phyloP scores from a whole-genome alignment of 2,329 filamentous ascomycete genomes.

The Colletotrichum gigasporum region DNA sequence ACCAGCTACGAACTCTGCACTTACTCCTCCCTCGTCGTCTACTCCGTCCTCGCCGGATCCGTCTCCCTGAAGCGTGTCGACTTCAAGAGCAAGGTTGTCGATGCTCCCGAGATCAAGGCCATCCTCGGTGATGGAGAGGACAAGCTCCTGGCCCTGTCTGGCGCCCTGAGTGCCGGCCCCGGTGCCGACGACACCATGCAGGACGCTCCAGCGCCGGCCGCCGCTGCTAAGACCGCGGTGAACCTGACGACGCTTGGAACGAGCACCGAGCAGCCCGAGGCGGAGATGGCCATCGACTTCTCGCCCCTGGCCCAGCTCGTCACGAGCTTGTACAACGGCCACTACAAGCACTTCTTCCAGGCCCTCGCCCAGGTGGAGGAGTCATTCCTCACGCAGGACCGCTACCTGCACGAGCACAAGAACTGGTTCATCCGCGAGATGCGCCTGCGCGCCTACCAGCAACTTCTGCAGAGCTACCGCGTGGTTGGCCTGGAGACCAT shows the following conservation, averaged over 20 bases:
- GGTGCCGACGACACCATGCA: conserved; percentile 82
- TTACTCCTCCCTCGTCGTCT: conserved; percentile 93
- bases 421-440: conserved; percentile 99
- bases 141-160: conserved; percentile 83
- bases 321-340: conserved; percentile 89
- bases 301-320: conserved; percentile 87
- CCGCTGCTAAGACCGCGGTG: conserved; percentile 70
- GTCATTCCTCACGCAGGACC: conserved; percentile 91
- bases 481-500: conserved; percentile 97
- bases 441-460: conserved; percentile 94
- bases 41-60: conserved; percentile 93
- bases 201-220: conserved; percentile 58
- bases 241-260: conserved; percentile 88
- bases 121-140: conserved; percentile 92
- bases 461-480: conserved; percentile 95
- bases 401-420: conserved; percentile 95
- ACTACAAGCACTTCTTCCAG: conserved; percentile 94
- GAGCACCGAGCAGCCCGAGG: conserved; percentile 75
- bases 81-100: conserved; percentile 99
- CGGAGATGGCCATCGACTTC: conserved; percentile 88
- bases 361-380: conserved; percentile 91
- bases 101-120: conserved; percentile 97
- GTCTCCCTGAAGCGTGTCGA: conserved; percentile 96
- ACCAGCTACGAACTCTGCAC: conserved; percentile 98
- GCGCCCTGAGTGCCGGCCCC: conserved; percentile 82